Conservation (phyloP, 345 rosid genomes). For the Gossypium raimondii region DNA sequence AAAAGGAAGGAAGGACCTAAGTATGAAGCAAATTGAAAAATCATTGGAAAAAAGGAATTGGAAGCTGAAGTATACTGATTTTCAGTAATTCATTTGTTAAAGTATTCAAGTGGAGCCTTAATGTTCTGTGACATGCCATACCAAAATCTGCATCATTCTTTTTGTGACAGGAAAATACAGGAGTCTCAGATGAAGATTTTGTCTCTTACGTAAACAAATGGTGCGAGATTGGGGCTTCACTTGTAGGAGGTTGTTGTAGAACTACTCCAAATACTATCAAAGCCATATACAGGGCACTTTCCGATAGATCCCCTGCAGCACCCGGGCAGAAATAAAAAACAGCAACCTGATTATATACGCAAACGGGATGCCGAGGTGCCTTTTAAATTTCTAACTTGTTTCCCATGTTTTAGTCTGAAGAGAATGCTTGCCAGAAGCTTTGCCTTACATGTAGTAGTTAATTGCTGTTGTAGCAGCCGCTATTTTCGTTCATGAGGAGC, state of each 20-base stretch:
- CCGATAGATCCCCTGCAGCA: constrained; percentile 27
- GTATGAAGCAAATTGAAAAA: background rate
- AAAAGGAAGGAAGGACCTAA: background rate
- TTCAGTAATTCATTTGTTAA: background rate
- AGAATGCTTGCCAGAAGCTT: background rate
- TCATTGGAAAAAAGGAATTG: background rate
- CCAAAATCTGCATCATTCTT: background rate
- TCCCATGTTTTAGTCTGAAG: background rate
- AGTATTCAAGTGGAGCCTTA: background rate
- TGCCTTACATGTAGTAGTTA: background rate
- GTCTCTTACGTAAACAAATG: constrained; percentile 63
- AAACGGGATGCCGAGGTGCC: constrained; percentile 2
- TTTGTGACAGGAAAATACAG: constrained; percentile 58
- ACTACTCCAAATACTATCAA: constrained; percentile 66
- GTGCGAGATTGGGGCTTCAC: constrained; percentile 64
- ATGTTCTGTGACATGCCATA: background rate
- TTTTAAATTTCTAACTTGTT: background rate
- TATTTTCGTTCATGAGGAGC: background rate
- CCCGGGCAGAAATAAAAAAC: background rate
- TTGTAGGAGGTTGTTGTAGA: constrained; percentile 68
- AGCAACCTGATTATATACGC: background rate
- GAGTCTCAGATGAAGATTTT: constrained; percentile 67
- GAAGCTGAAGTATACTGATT: background rate
- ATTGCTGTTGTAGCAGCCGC: background rate
- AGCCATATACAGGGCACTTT: constrained; percentile 46